Evolutionary conservation across 768 basidiomycete species (phyloP).

Genomic region (Suillus subalutaceus): DNA sequence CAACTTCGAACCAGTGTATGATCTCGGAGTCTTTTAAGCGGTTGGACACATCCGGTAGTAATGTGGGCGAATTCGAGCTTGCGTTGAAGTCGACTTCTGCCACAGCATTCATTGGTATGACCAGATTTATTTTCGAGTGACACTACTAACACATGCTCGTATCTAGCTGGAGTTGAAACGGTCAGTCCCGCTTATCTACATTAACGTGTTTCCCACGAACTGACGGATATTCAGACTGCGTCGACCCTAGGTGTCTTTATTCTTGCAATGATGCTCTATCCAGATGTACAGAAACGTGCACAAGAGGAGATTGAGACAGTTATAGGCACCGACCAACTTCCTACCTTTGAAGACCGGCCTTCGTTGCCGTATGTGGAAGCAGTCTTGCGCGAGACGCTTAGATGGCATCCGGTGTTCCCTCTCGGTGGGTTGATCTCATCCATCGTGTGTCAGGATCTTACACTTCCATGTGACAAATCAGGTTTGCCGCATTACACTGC

Average conservation of each 20-base stretch:
- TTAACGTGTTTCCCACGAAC: background rate
- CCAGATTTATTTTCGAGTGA: slow-evolving; percentile 12
- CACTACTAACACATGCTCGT: background rate
- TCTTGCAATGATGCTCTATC: slow-evolving; percentile 38
- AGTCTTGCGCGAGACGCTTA: slow-evolving; percentile 37
- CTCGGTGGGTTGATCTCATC: slow-evolving; percentile 22
- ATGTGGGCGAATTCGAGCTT: slow-evolving; percentile 27
- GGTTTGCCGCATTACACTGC: slow-evolving; percentile 33
- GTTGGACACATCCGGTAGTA: slow-evolving; percentile 13
- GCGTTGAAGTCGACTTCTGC: slow-evolving; percentile 35
- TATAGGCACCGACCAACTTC: slow-evolving; percentile 31
- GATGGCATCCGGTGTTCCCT: slow-evolving; percentile 37
- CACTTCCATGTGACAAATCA: slow-evolving; percentile 10
- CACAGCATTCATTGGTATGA: slow-evolving; percentile 36
- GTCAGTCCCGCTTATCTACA: slow-evolving; percentile 17
- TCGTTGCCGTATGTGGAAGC: slow-evolving; percentile 36
- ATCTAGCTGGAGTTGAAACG: slow-evolving; percentile 32
- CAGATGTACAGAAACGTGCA: slow-evolving; percentile 36
- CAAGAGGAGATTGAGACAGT: slow-evolving; percentile 37
- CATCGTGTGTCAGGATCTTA: background rate
- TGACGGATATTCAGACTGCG: slow-evolving; percentile 27
- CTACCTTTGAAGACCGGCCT: slow-evolving; percentile 29
- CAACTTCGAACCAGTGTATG: slow-evolving; percentile 31
- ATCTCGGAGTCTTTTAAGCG: slow-evolving; percentile 32
- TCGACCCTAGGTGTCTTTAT: slow-evolving; percentile 35